phyloP scores from a whole-genome alignment of 768 basidiomycete genomes.

The Lactifluus volemus region DNA sequence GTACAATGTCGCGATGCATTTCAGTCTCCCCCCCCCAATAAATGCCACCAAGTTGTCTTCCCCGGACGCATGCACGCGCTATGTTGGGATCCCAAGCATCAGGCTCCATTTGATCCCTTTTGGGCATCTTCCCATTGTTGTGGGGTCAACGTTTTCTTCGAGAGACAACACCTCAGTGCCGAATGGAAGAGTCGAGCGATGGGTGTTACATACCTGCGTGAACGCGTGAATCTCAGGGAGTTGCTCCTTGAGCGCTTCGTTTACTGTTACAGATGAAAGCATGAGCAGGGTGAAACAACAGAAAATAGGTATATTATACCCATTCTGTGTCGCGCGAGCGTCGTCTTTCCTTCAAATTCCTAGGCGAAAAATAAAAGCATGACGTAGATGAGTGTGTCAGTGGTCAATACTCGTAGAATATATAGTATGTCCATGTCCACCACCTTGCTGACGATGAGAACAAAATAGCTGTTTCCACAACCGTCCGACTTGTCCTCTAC shows the following conservation, averaged over 20 bases:
- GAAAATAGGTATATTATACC: conserved; percentile 32
- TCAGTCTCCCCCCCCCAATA: too few species aligned
- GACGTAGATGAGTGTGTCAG: background rate
- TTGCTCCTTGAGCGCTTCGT: conserved; percentile 62
- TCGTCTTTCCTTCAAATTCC: conserved; percentile 73
- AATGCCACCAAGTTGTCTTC: background rate
- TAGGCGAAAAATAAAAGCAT: conserved; percentile 21
- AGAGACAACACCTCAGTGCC: background rate
- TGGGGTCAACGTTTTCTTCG: conserved; percentile 66
- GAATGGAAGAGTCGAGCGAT: background rate
- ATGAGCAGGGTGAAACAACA: background rate
- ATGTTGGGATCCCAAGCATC: background rate
- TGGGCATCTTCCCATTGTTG: conserved; percentile 51
- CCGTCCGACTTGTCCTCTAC: conserved; percentile 73
- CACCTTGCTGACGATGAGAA: conserved; percentile 72
- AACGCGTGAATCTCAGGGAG: conserved; percentile 83
- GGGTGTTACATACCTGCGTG: conserved; percentile 54
- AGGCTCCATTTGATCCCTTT: conserved; percentile 20
- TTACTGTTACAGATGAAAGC: conserved; percentile 39
- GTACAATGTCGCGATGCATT: too few species aligned
- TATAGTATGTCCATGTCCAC: conserved; percentile 17
- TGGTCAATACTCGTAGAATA: background rate
- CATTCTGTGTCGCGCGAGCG: conserved; percentile 65
- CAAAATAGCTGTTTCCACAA: conserved; percentile 70
- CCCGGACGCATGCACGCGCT: background rate